These are phyloP conservation scores for Piromyces sp. DNA, from an alignment of 192 early-diverging fungal species.

Conservation along the genomic window DNA sequence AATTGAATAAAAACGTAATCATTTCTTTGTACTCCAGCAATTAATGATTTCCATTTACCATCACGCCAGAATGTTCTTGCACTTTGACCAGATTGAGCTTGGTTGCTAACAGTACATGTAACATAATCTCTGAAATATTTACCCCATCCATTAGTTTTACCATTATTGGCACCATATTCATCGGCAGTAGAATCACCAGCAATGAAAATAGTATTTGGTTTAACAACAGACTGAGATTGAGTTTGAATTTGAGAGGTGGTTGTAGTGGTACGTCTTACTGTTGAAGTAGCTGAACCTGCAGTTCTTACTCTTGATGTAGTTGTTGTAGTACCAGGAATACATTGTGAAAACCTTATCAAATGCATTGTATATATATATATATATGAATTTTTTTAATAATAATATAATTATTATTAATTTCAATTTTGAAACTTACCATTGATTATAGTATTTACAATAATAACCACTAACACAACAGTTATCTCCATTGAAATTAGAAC, in stretches of 20 bases:
- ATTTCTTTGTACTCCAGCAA: neutral
- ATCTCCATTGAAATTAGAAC: neutral
- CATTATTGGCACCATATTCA: neutral
- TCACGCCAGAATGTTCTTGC: neutral
- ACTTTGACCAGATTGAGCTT: neutral
- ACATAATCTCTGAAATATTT: neutral
- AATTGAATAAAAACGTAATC: neutral
- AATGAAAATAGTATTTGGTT: neutral
- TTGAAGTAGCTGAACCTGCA: too few species aligned
- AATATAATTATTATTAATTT: too few species aligned
- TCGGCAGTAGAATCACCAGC: neutral
- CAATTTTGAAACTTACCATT: neutral
- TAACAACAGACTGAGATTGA: neutral
- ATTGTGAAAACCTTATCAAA: neutral
- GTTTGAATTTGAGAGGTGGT: neutral
- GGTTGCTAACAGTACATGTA: neutral
- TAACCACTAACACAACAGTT: neutral
- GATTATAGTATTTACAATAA: neutral
- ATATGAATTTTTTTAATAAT: too few species aligned
- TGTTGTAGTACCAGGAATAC: neutral
- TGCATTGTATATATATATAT: too few species aligned
- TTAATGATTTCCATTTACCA: neutral
- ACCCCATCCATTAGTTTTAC: neutral
- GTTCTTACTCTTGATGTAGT: neutral
- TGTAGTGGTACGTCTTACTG: neutral